Base-by-base conservation (phyloP, 345 rosid species). In the Aquilaria yunnanensis region DNA sequence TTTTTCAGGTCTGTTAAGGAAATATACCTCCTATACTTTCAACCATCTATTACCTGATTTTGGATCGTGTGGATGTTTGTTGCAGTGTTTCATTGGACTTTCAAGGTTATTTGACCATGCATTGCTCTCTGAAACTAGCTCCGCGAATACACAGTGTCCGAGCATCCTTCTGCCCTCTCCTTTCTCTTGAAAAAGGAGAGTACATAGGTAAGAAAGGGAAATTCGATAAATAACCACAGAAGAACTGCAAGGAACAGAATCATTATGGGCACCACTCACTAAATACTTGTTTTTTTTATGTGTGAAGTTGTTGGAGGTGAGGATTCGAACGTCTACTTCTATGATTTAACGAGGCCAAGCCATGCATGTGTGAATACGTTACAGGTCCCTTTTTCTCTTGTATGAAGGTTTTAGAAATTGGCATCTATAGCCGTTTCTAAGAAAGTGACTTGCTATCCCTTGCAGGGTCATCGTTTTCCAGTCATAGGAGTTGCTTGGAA, bases 391-490 rank as follows among this genome's bases (percentile, higher is more conserved):
- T 11, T 45, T 14, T 63, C 62, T 57, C 34, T 37, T 32, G 6
- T 14, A 14, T 14, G 14, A n/a, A 32, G 53, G 30, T 53, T 47
- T 53, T 57, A 23, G 23, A 23, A 23, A 23, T 23, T 23, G 23
- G 3, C 32, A 6, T 54, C 3, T 54, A 54, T 6, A 54, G 34
- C 33, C 11, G 2, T 54, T 3, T 54, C 30, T 29, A 3, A 23
- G 10, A 7, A 54, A 29, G 16, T 54, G 12, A 33, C 31, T 43
- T 34, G 56, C 59, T 62, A 14, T 50, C 47, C 10, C 49, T 1
- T 75, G 64, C 90, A 88, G 99, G 97, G 99, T 64, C 99, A 93
- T 71, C 83, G 96, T 29, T 93, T 90, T 63, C 95, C 97, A 0
- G 96, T 90, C 12, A 74, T 78, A 64, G 84, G 77, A 10, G 99